Evolutionary conservation across 2,329 filamentous ascomycete species (phyloP).

Genomic region (Exophiala sp.): DNA sequence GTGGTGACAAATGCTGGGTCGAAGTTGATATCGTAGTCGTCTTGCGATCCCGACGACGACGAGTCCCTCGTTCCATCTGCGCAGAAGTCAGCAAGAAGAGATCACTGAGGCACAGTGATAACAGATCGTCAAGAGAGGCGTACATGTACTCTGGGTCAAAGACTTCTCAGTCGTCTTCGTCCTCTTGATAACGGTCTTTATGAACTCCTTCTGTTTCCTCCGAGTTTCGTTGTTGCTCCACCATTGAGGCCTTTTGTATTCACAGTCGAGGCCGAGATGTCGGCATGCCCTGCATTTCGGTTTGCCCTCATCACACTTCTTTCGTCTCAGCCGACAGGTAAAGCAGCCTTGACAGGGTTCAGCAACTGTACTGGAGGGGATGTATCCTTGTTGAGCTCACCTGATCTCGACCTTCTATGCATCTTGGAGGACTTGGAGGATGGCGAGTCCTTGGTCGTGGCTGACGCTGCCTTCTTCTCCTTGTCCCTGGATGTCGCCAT

Average conservation of each 20-base stretch:
- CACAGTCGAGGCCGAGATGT: conserved; percentile 77
- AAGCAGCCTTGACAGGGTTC: conserved; percentile 54
- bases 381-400: conserved; percentile 54
- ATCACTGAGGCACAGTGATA: neutral
- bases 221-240: conserved; percentile 92
- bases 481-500: conserved; percentile 25
- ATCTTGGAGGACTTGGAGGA: conserved; percentile 62
- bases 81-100: conserved; percentile 4
- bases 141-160: conserved; percentile 42
- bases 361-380: neutral
- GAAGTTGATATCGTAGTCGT: conserved; percentile 63
- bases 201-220: conserved; percentile 82
- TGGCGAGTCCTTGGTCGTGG: conserved; percentile 33
- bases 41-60: conserved; percentile 76
- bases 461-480: conserved; percentile 20
- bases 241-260: conserved; percentile 96
- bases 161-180: conserved; percentile 92
- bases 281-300: conserved; percentile 62
- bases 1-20: conserved; percentile 60
- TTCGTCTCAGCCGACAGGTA: conserved; percentile 64
- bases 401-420: conserved; percentile 91
- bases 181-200: conserved; percentile 96
- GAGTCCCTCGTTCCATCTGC: conserved; percentile 49
- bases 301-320: conserved; percentile 68
- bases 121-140: neutral